phyloP scores from a whole-genome alignment of 1,284 basidiomycete species.

The Cutaneotrichosporon cutaneum region DNA sequence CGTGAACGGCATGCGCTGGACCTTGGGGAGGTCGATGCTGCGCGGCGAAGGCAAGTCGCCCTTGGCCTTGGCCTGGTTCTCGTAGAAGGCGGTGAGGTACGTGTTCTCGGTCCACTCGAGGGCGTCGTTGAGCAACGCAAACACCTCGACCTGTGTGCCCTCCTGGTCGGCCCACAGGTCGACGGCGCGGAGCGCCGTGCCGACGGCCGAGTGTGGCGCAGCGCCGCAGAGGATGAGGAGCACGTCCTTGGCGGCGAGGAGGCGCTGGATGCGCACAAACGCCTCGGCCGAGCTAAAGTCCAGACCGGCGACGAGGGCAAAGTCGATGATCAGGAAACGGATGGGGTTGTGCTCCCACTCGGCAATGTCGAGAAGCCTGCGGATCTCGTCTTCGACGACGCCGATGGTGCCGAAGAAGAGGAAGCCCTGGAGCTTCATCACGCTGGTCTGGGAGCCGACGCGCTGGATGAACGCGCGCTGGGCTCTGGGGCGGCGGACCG shows the following conservation, averaged over 20 bases:
- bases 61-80: slow-evolving; percentile 37
- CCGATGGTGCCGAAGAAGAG: slow-evolving; percentile 96
- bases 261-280: slow-evolving; percentile 83
- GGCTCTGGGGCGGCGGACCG: slow-evolving; percentile 81
- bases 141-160: slow-evolving; percentile 72
- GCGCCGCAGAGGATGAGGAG: slow-evolving; percentile 88
- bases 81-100: slow-evolving; percentile 61
- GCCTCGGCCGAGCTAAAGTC: slow-evolving; percentile 96
- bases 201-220: slow-evolving; percentile 62
- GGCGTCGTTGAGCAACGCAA: slow-evolving; percentile 81
- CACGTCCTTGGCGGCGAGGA: slow-evolving; percentile 73
- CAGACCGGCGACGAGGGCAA: slow-evolving; percentile 80
- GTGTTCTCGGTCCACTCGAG: slow-evolving; percentile 94
- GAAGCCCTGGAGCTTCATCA: slow-evolving; percentile 81
- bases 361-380: slow-evolving; percentile 69
- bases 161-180: slow-evolving; percentile 68
- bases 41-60: slow-evolving; percentile 8
- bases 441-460: slow-evolving; percentile 86
- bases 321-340: slow-evolving; percentile 83
- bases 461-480: slow-evolving; percentile 88
- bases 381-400: slow-evolving; percentile 69
- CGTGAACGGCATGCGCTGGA: slow-evolving; percentile 48
- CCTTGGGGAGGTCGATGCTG: slow-evolving; percentile 44
- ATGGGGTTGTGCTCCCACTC: slow-evolving; percentile 78
- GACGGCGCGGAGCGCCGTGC: slow-evolving; percentile 69